Evolutionary conservation across 352 stramenopile genomes (phyloP).

Genomic region (Phytophthora fragariaefolia): DNA sequence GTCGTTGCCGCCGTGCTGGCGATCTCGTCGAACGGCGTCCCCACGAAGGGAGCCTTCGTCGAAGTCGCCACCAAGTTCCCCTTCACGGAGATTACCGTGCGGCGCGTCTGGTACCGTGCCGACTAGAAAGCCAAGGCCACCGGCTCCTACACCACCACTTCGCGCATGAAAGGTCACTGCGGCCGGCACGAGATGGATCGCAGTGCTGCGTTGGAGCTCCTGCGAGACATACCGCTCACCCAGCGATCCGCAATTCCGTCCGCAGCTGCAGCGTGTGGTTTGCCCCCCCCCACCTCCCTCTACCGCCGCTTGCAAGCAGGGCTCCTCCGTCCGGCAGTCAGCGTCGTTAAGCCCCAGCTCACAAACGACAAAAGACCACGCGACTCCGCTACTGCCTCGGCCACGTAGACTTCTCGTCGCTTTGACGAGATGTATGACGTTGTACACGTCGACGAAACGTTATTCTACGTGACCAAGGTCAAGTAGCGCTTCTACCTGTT

Average conservation of each 20-base stretch:
- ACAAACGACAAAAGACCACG: conserved; percentile 4
- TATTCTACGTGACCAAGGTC: not conserved
- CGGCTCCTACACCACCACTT: not conserved
- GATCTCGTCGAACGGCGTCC: not conserved
- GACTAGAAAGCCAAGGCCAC: not conserved
- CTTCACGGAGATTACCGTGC: not conserved
- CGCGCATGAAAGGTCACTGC: conserved; percentile 4
- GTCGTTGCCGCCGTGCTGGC: not conserved
- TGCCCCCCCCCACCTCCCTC: not conserved
- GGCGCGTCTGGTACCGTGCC: conserved; percentile 2
- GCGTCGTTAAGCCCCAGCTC: conserved; percentile 6
- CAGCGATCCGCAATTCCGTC: conserved; percentile 6
- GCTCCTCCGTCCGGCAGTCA: not conserved
- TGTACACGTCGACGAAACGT: not conserved
- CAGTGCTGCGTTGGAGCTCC: not conserved
- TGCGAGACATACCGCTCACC: not conserved
- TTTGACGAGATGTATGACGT: conserved; percentile 25
- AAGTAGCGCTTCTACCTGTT: not conserved
- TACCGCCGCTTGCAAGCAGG: not conserved
- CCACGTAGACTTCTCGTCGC: conserved; percentile 1
- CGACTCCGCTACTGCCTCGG: not conserved
- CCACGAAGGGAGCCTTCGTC: not conserved
- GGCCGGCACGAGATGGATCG: not conserved
- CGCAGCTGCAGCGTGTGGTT: conserved; percentile 1
- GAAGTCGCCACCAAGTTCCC: not conserved